Evolutionary conservation across 108 stramenopile species (phyloP), one percentile per base, ranked within the genome.

Genomic region (Cyclotella sp.): DNA sequence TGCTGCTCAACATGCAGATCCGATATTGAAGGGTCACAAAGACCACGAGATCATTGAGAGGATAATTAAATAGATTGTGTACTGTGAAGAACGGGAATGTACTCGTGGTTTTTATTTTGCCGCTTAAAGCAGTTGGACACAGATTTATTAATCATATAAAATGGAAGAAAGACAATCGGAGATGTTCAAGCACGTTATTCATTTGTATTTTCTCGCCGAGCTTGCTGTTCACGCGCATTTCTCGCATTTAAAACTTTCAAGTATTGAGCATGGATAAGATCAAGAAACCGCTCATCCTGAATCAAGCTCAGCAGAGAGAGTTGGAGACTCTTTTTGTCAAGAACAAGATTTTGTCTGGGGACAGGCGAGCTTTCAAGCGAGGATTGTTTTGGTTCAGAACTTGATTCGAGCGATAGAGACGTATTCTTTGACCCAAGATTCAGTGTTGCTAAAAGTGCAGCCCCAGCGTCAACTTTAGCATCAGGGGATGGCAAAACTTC

Each of bases 231-330:
- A 30, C 68, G 67, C n/a, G 43, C 49, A 52, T 86, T 77, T 42
- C 91, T 84, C 6, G 90, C 84, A 70, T 86, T 86, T 0, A 87
- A 85, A 26, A 96, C 93, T 70, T 92, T 92, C 51, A 96, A 74
- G 73, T 96, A 96, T 72, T 96, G 93, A 0, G 91, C 90, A 81
- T 96, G 95, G 47, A 96, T 77, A 30, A 96, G 70, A 82, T 93
- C 93, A 57, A 96, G 73, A 84, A 96, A 96, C 43, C 91, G 84
- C 51, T 96, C 95, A 75, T 96, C 95, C 70, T 96, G 93, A 45
- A 96, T 86, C 72, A 96, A 68, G 14, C 88, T 90, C 5, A 96
- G 68, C 27, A 96, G 68, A 0, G 95, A 83, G 43, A 96, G 66
- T 67, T 96, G 95, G 21, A 96, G 74, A 13, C 84, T 84, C 72